These are phyloP conservation scores for Xerocomus minutiporus DNA, from an alignment of 1,284 basidiomycete species.

Conservation along the genomic window DNA sequence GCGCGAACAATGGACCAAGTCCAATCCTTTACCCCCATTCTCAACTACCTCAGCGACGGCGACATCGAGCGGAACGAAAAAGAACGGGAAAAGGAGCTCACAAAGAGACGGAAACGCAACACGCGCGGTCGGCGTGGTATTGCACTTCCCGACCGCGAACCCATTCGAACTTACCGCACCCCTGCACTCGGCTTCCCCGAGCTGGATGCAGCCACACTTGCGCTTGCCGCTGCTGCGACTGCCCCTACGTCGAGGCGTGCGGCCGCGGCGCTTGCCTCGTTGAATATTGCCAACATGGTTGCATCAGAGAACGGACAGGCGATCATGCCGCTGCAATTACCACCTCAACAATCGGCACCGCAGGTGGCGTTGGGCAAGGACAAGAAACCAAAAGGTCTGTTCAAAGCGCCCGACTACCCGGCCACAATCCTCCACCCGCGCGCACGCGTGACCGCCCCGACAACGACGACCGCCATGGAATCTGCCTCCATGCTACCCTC, in stretches of 20 bases:
- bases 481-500: constrained; percentile 51
- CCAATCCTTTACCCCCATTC: constrained; percentile 78
- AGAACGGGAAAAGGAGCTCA: constrained; percentile 89
- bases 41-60: constrained; percentile 84
- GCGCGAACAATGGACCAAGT: constrained; percentile 74
- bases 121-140: constrained; percentile 88
- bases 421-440: constrained; percentile 52
- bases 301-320: constrained; percentile 72
- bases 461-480: constrained; percentile 63
- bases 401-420: constrained; percentile 65
- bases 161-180: constrained; percentile 87
- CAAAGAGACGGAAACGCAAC: constrained; percentile 79
- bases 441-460: constrained; percentile 53
- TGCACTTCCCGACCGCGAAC: constrained; percentile 88
- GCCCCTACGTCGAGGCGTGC: constrained; percentile 72
- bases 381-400: constrained; percentile 66
- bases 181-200: constrained; percentile 82
- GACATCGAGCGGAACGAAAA: constrained; percentile 88
- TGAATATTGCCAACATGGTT: constrained; percentile 80
- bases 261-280: constrained; percentile 77
- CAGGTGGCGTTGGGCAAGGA: constrained; percentile 47
- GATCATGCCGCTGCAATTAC: constrained; percentile 50
- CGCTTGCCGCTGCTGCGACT: constrained; percentile 56
- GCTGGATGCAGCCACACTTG: constrained; percentile 62
- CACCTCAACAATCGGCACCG: constrained; percentile 38